These are phyloP conservation scores for Penicillium riverlandense DNA, from an alignment of 495 filamentous ascomycete species.

Conservation along the genomic window DNA sequence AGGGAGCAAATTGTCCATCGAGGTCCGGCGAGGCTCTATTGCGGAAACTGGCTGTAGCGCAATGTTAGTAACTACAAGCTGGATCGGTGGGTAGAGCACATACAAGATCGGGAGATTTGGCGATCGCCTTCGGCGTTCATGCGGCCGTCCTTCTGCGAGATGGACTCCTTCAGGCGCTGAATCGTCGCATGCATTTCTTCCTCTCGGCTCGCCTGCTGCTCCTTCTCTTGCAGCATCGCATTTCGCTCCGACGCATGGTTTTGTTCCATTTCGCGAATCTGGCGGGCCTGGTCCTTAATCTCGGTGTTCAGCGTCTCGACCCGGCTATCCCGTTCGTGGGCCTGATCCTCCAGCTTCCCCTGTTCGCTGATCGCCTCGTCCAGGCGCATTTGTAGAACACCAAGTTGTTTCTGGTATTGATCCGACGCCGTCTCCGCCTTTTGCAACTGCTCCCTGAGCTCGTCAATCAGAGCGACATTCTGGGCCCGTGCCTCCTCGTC, in stretches of 20 bases:
- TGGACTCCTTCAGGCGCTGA: conserved; percentile 79
- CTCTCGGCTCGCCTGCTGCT: conserved; percentile 72
- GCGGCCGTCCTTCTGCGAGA: conserved; percentile 61
- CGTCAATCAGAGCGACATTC: conserved; percentile 72
- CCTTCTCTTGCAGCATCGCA: conserved; percentile 82
- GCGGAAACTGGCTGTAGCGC: conserved; percentile 44
- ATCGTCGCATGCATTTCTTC: conserved; percentile 86
- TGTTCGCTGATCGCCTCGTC: conserved; percentile 83
- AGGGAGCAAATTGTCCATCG: conserved; percentile 83
- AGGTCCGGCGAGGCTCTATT: conserved; percentile 37
- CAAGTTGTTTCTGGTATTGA: conserved; percentile 74
- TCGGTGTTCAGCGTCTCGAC: conserved; percentile 74
- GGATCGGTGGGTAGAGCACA: conserved; percentile 14
- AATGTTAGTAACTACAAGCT: too few relatives aligned
- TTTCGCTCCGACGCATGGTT: conserved; percentile 86
- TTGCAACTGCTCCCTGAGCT: conserved; percentile 71
- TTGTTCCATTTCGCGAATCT: conserved; percentile 80
- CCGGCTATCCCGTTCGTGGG: conserved; percentile 74
- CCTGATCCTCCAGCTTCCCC: conserved; percentile 72
- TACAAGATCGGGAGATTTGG: conserved; percentile 64
- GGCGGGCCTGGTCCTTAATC: conserved; percentile 67
- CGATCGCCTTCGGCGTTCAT: conserved; percentile 57
- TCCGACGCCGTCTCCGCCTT: conserved; percentile 75
- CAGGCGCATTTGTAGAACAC: conserved; percentile 75
- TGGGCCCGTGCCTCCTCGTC: conserved; percentile 61